Evolutionary conservation across 2,329 filamentous ascomycete genomes (phyloP).

Genomic region (Dactylonectria macrodidyma): DNA sequence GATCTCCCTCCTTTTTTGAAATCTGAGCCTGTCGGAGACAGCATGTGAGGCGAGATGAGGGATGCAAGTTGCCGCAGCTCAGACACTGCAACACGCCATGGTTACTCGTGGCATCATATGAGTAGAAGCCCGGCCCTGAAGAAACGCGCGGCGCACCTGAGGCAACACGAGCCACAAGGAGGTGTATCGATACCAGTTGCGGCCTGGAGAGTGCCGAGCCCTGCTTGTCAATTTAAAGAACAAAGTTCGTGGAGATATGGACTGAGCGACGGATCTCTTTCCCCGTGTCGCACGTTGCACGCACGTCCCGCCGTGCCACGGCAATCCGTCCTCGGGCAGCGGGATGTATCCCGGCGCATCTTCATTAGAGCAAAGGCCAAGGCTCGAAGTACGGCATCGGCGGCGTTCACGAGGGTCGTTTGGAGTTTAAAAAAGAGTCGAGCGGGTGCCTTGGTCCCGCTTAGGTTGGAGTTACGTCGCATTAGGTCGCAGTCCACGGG

Average conservation of each 20-base stretch:
- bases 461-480: neutral
- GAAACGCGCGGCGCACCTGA: constrained; percentile 19
- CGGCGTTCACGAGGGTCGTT: constrained; percentile 1
- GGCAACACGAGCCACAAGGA: constrained; percentile 17
- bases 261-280: constrained; percentile 28
- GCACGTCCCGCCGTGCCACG: constrained; percentile 17
- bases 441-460: neutral
- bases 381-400: constrained; percentile 6
- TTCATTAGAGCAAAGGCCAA: constrained; percentile 7
- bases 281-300: constrained; percentile 28
- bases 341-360: constrained; percentile 26
- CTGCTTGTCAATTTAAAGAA: constrained; percentile 4
- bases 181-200: constrained; percentile 6
- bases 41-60: neutral
- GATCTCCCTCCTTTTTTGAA: neutral
- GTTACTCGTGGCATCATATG: neutral
- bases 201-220: neutral
- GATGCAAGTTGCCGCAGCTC: neutral
- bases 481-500: constrained; percentile 8
- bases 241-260: constrained; percentile 6
- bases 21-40: neutral
- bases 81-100: constrained; percentile 6
- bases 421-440: neutral
- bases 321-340: constrained; percentile 24
- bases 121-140: constrained; percentile 5